phyloP scores from a whole-genome alignment of 139 green algal genomes.

The Trebouxia sp. region DNA sequence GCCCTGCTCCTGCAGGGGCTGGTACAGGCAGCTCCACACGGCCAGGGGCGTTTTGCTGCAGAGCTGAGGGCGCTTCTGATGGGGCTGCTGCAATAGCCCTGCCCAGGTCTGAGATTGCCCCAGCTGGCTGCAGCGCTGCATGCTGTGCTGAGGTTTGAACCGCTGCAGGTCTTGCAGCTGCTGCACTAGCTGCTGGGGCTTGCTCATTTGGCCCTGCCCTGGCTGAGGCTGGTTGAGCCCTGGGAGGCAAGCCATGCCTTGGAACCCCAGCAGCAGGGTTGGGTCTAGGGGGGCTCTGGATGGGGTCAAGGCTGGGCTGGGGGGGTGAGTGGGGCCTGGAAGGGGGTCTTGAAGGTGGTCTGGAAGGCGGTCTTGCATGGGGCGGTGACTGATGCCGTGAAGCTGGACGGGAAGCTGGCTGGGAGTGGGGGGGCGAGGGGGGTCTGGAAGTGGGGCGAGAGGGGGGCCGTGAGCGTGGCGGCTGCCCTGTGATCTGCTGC shows the following conservation, averaged over 20 bases:
- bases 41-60: neutral
- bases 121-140: neutral
- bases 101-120: no score
- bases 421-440: neutral
- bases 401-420: neutral
- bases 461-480: neutral
- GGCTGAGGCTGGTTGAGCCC: neutral
- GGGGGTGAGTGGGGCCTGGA: conserved; percentile 2
- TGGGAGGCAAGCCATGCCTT: neutral
- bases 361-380: neutral
- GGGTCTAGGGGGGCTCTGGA: neutral
- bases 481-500: conserved; percentile 36
- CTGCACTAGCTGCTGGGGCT: conserved; percentile 5
- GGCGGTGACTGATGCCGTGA: conserved; percentile 20
- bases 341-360: neutral
- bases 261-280: neutral
- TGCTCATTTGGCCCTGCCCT: neutral
- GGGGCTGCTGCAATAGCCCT: no score
- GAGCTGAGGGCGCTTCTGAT: neutral
- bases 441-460: neutral
- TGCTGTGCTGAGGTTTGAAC: neutral
- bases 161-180: neutral
- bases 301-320: conserved; percentile 14
- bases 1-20: neutral
- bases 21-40: neutral